Base-by-base conservation (phyloP, 257 asterid genomes). In the Echium plantagineum region DNA sequence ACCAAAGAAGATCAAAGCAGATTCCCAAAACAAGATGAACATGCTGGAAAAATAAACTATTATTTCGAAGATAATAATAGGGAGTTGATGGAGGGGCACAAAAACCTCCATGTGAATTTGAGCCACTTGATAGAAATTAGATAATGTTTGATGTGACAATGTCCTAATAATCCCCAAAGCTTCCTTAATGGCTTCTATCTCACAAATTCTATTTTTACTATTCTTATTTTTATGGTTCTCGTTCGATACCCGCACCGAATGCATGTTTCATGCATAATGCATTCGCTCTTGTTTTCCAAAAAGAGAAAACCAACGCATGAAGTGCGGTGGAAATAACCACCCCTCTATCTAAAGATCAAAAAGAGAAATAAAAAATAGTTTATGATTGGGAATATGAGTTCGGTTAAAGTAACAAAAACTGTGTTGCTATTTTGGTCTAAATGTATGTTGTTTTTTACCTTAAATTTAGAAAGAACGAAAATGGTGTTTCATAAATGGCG, bases 141-240 rank as follows among this genome's bases (percentile, higher is more conserved):
- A 9, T 16, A n/a, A 26, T n/a, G 51, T 60, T 55, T 77, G 87
- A 85, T 62, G 67, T 57, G 84, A 82, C 85, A 75, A 59, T 60
- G 18, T 74, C 90, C 84, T 80, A 75, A 77, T 80, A 75, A 77
- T 78, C 73, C 68, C 71, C 72, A 63, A 55, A 66, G 65, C 60
- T 66, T 31, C 63, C 56, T 48, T 61, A 60, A 55, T 68, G 54
- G 35, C 72, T n/a, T n/a, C n/a, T n/a, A n/a, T n/a, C n/a, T n/a
- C n/a, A n/a, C n/a, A n/a, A n/a, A n/a, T n/a, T n/a, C n/a, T n/a
- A n/a, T n/a, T n/a, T n/a, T n/a, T n/a, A n/a, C n/a, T n/a, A n/a
- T n/a, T n/a, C n/a, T n/a, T n/a, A n/a, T n/a, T n/a, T n/a, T n/a
- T n/a, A n/a, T n/a, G n/a, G n/a, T n/a, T n/a, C n/a, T 59, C n/a